Base-by-base conservation (phyloP, 192 early-diverging fungal genomes). In the Borealophlyctis nickersoniae region DNA sequence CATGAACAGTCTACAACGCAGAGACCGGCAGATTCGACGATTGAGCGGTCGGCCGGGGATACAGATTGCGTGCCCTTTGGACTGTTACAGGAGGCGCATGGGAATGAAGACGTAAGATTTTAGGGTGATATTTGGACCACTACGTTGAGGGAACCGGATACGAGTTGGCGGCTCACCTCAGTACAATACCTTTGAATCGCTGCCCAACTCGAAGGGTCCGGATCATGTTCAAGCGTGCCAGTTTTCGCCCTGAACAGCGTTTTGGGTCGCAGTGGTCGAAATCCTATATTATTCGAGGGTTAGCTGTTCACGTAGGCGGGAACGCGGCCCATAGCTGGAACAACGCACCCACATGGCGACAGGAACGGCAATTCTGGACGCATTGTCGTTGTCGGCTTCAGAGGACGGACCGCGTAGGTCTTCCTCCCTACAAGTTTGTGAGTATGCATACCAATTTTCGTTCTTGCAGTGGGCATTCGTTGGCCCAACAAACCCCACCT, bases 251-350 rank as follows among this genome's bases (percentile, higher is more conserved):
- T 2, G 92, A 96, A 75, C 95, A 98, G 19, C 95, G 87, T 74
- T 96, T 95, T 0, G 97, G 97, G 72, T 99, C 97, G 78, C 95
- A 98, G 71, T 99, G 97, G 59, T 91, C 91, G 82, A 99, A 99
- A 74, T 99, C 97, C 92, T 72, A 56, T n/a, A 32, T 45, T n/a
- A n/a, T n/a, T n/a, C n/a, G n/a, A n/a, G n/a, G n/a, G n/a, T n/a
- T n/a, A n/a, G n/a, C n/a, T n/a, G n/a, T n/a, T n/a, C n/a, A n/a
- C n/a, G n/a, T n/a, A n/a, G n/a, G n/a, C n/a, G n/a, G n/a, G n/a
- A n/a, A n/a, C n/a, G n/a, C n/a, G n/a, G n/a, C n/a, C n/a, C n/a
- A n/a, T n/a, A n/a, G n/a, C n/a, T n/a, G n/a, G n/a, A n/a, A n/a
- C n/a, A n/a, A n/a, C n/a, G n/a, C n/a, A n/a, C n/a, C 66, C 66